phyloP scores from a whole-genome alignment of 108 stramenopile genomes.

The Cyclotella sp. region DNA sequence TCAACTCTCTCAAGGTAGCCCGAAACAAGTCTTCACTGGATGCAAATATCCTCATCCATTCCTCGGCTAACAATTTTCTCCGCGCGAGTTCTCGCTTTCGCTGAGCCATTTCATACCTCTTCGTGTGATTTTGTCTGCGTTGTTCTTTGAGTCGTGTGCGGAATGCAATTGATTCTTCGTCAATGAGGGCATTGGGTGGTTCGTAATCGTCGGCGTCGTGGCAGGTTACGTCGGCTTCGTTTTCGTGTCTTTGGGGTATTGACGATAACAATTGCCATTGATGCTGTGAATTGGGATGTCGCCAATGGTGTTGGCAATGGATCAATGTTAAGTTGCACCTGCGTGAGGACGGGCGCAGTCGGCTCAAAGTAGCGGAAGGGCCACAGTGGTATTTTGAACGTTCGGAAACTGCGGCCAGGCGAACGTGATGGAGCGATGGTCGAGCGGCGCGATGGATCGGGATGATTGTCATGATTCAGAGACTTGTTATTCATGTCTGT shows the following conservation, averaged over 20 bases:
- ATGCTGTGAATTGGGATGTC: neutral
- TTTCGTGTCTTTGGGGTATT: constrained; percentile 10
- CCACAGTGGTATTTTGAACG: neutral
- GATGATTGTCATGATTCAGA: neutral
- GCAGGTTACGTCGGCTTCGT: neutral
- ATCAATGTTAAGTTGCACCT: neutral
- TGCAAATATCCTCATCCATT: constrained; percentile 32
- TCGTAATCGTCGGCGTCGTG: neutral
- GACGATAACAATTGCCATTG: neutral
- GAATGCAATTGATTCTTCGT: neutral
- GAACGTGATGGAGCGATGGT: neutral
- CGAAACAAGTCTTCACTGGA: constrained; percentile 41
- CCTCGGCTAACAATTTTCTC: constrained; percentile 13
- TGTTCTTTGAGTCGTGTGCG: neutral
- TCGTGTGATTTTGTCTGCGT: neutral
- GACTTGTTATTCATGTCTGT: neutral
- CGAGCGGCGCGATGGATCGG: neutral
- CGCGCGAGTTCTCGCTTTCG: neutral
- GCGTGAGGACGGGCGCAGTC: neutral
- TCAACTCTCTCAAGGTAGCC: constrained; percentile 54
- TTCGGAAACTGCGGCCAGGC: neutral
- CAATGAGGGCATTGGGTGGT: neutral
- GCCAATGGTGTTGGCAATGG: neutral
- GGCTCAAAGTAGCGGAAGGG: neutral
- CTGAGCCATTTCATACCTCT: neutral